A percentile compares a stretch with the other conserved stretches of the same genome.
Conservation (phyloP, 305 asterid species). For the Fraxinus latifolia region DNA sequence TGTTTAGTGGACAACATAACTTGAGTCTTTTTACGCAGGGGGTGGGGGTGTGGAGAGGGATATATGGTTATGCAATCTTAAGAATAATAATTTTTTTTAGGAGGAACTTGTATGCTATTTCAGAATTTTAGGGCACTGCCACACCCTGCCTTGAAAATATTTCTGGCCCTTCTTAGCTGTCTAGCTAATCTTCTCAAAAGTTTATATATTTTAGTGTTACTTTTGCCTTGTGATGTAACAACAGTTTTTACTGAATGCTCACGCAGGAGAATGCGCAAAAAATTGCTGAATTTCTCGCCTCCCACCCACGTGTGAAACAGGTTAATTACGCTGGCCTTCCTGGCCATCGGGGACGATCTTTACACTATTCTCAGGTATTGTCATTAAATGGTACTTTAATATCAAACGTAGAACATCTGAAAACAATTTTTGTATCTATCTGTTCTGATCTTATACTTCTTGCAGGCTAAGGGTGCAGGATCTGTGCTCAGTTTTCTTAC, state of each 20-base stretch:
- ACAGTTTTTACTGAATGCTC: background rate
- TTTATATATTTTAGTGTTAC: background rate
- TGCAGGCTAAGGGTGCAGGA: constrained; percentile 93
- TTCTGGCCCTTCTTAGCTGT: background rate
- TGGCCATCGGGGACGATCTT: constrained; percentile 67
- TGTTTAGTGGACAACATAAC: background rate
- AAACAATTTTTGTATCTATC: background rate
- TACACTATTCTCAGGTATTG: constrained; percentile 87
- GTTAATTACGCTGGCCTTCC: constrained; percentile 86
- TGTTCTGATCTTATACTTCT: constrained; percentile 3
- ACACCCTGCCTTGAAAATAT: background rate
- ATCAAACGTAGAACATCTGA: background rate
- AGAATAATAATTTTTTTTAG: background rate
- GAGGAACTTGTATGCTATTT: background rate
- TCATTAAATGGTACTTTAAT: background rate
- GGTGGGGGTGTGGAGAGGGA: background rate
- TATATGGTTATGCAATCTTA: background rate
- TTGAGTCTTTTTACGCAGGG: background rate
- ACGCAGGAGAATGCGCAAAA: constrained; percentile 83
- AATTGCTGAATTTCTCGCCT: constrained; percentile 73
- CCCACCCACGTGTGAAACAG: constrained; percentile 69
- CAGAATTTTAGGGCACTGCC: background rate
- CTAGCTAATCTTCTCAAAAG: background rate
- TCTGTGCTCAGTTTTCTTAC: constrained; percentile 92
- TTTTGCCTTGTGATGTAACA: background rate